phyloP scores from a whole-genome alignment of 768 basidiomycete genomes.

The Collybiopsis luxurians region DNA sequence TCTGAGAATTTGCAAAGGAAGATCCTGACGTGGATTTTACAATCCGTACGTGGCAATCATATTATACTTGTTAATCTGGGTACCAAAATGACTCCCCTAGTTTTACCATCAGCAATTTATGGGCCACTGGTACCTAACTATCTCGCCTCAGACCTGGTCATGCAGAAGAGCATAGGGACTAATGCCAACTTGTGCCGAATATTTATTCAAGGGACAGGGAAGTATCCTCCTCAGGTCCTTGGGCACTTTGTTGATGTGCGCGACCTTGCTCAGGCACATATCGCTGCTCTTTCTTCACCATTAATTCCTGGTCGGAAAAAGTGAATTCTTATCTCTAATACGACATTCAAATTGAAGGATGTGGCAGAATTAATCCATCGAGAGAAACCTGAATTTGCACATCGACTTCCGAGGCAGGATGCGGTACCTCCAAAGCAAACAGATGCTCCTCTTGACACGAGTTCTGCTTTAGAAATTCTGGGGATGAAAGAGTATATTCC shows the following conservation, averaged over 20 bases:
- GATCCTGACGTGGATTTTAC: too few relatives aligned
- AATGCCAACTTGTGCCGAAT: too few relatives aligned
- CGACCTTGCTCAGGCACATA: slow-evolving; percentile 9
- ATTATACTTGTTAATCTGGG: too few relatives aligned
- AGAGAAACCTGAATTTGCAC: slow-evolving; percentile 1
- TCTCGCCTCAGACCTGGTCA: too few relatives aligned
- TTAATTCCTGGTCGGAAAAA: not conserved
- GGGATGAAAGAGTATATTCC: slow-evolving; percentile 3
- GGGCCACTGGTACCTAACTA: too few relatives aligned
- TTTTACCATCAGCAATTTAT: too few relatives aligned
- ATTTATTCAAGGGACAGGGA: too few relatives aligned
- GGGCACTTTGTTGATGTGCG: slow-evolving; percentile 10
- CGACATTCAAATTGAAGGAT: not conserved
- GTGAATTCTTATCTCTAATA: slow-evolving; percentile 3
- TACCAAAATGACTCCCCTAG: too few relatives aligned
- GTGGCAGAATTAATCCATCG: not conserved
- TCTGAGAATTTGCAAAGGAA: too few relatives aligned
- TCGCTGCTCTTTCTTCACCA: slow-evolving; percentile 9
- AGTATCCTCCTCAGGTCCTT: not conserved
- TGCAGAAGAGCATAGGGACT: too few relatives aligned
- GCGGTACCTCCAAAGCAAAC: not conserved
- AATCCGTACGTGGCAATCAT: too few relatives aligned
- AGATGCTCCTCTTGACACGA: slow-evolving; percentile 3
- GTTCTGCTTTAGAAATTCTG: not conserved
- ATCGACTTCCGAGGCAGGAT: not conserved